These are phyloP conservation scores for Fusarium annulatum DNA, from an alignment of 2,329 filamentous ascomycete genomes.

Conservation along the genomic window DNA sequence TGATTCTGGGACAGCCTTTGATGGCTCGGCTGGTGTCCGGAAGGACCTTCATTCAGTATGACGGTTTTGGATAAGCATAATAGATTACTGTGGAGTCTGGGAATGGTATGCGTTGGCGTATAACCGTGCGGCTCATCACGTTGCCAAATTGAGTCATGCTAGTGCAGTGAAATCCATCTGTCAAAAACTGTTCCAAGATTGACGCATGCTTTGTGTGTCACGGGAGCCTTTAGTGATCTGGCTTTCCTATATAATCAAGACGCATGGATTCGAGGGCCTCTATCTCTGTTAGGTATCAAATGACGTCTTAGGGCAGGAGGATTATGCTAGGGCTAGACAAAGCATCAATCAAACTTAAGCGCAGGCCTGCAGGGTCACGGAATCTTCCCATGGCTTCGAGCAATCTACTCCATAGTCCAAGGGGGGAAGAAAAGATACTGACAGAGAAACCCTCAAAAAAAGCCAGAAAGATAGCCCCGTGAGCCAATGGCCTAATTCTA, in stretches of 20 bases:
- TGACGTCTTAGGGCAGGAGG: neutral
- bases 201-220: neutral
- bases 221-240: neutral
- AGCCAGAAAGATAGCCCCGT: neutral
- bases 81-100: neutral
- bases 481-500: neutral
- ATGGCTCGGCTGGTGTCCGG: neutral
- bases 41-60: neutral
- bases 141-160: neutral
- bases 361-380: neutral
- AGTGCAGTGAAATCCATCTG: neutral
- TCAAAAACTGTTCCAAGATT: too few species aligned
- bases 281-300: neutral
- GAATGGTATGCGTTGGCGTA: neutral
- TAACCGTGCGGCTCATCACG: neutral
- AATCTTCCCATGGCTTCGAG: neutral
- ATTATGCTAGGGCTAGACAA: neutral
- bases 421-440: accelerated
- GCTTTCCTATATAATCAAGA: too few species aligned
- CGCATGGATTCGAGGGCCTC: too few species aligned
- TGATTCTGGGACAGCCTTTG: neutral
- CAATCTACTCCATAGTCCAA: neutral
- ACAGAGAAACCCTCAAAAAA: neutral
- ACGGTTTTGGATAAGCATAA: neutral
- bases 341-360: neutral